Conservation (phyloP, 306 rosid genomes). For the Rosa chinensis region DNA sequence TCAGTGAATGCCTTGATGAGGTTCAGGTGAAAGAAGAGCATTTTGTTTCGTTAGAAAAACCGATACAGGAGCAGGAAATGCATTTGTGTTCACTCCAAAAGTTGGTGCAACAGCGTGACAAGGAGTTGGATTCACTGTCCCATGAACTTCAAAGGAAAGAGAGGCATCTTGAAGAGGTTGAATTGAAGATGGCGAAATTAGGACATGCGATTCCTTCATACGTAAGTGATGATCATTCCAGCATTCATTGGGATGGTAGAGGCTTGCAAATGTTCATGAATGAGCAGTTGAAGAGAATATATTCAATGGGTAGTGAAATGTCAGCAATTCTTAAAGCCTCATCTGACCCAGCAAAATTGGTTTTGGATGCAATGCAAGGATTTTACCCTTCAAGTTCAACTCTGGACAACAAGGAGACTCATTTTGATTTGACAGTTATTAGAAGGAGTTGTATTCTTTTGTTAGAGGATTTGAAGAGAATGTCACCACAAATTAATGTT, state of each 20-base stretch:
- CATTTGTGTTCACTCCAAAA: too few relatives aligned
- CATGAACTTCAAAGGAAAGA: slow-evolving; percentile 27
- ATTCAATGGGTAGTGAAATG: not conserved
- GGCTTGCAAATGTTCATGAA: slow-evolving; percentile 4
- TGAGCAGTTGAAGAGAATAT: slow-evolving; percentile 14
- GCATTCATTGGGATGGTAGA: not conserved
- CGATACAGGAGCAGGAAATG: slow-evolving; percentile 6
- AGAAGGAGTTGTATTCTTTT: slow-evolving; percentile 35
- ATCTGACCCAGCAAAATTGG: slow-evolving; percentile 36
- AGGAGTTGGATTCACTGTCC: not conserved
- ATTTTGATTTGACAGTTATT: too few relatives aligned
- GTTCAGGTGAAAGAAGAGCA: too few relatives aligned
- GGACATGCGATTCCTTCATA: not conserved
- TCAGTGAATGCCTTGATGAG: too few relatives aligned
- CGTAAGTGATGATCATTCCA: not conserved
- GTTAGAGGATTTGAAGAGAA: slow-evolving; percentile 29
- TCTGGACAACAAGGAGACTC: not conserved
- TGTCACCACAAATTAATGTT: slow-evolving; percentile 31
- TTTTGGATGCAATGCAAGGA: slow-evolving; percentile 38
- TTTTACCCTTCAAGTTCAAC: slow-evolving; percentile 17
- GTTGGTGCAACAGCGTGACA: slow-evolving; percentile 2
- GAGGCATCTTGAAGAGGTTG: slow-evolving; percentile 16
- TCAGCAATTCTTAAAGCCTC: not conserved
- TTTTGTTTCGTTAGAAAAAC: slow-evolving; percentile 19
- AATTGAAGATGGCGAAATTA: not conserved